These are phyloP conservation scores for Microascus cirrosus DNA, from an alignment of 2,329 filamentous ascomycete genomes.

Conservation along the genomic window DNA sequence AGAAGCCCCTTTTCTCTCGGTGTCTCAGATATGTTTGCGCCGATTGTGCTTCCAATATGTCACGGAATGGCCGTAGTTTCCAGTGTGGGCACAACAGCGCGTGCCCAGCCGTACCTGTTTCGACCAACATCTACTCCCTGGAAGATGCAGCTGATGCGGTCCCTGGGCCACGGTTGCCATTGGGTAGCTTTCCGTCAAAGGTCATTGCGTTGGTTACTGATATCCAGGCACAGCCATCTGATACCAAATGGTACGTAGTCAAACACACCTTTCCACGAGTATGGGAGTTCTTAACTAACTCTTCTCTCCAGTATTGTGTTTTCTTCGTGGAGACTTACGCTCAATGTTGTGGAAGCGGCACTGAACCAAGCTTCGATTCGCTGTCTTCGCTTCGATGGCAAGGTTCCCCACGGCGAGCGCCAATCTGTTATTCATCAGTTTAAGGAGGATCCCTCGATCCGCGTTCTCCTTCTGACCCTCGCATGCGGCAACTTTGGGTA, in stretches of 20 bases:
- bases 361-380: constrained; percentile 21
- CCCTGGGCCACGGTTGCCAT: constrained; percentile 13
- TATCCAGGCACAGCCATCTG: constrained; percentile 12
- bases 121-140: not conserved
- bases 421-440: constrained; percentile 27
- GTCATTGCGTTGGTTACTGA: constrained; percentile 20
- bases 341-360: constrained; percentile 30
- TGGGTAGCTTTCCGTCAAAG: constrained; percentile 17
- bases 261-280: not conserved
- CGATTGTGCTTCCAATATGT: constrained; percentile 12
- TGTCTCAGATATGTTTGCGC: constrained; percentile 21
- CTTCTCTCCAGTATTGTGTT: constrained; percentile 31
- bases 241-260: constrained; percentile 21
- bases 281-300: not conserved
- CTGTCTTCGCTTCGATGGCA: constrained; percentile 34
- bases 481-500: constrained; percentile 24
- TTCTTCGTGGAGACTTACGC: constrained; percentile 35
- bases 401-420: constrained; percentile 27
- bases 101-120: not conserved
- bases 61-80: fast-evolving
- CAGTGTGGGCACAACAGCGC: constrained; percentile 6
- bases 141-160: constrained; percentile 7
- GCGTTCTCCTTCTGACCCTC: constrained; percentile 3
- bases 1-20: constrained; percentile 15
- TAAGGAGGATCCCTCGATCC: constrained; percentile 19